These are phyloP conservation scores for Nepenthes alata DNA, from an alignment of 179 eudicot genomes.

Conservation along the genomic window DNA sequence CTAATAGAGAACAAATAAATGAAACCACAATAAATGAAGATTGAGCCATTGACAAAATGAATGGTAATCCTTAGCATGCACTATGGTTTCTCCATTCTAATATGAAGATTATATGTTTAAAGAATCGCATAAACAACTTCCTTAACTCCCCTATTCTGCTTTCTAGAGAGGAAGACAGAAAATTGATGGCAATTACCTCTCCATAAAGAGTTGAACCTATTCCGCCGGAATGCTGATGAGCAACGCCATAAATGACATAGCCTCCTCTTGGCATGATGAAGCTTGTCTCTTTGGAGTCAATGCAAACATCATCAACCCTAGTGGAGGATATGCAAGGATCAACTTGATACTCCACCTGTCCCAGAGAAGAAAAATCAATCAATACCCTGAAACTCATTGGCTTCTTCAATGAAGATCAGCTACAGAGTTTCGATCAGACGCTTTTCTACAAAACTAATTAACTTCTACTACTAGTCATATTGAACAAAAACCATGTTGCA, in stretches of 20 bases:
- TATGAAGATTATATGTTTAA: too few species aligned
- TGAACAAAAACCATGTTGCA: too few species aligned
- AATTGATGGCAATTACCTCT: conserved; percentile 32
- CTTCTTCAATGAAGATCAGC: not conserved
- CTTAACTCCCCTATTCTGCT: too few species aligned
- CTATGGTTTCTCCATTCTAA: too few species aligned
- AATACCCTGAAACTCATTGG: not conserved
- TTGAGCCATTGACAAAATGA: too few species aligned
- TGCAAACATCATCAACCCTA: conserved; percentile 22
- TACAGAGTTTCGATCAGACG: too few species aligned
- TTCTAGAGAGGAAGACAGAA: not conserved
- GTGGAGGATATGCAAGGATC: conserved; percentile 29
- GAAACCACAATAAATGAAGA: too few species aligned
- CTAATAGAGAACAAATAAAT: too few species aligned
- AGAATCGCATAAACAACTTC: too few species aligned
- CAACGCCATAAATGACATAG: conserved; percentile 60
- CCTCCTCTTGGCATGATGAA: conserved; percentile 53
- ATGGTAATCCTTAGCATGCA: too few species aligned
- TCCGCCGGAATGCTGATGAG: conserved; percentile 87
- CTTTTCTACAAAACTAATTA: too few species aligned
- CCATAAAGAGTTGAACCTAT: conserved; percentile 57
- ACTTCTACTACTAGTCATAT: too few species aligned
- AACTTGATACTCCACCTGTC: conserved; percentile 64
- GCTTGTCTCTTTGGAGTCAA: conserved; percentile 33
- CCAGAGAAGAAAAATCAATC: not conserved